Evolutionary conservation across 805 yeast species (phyloP), one percentile per base, ranked within the genome.

Genomic region (Yarrowia sp.): DNA sequence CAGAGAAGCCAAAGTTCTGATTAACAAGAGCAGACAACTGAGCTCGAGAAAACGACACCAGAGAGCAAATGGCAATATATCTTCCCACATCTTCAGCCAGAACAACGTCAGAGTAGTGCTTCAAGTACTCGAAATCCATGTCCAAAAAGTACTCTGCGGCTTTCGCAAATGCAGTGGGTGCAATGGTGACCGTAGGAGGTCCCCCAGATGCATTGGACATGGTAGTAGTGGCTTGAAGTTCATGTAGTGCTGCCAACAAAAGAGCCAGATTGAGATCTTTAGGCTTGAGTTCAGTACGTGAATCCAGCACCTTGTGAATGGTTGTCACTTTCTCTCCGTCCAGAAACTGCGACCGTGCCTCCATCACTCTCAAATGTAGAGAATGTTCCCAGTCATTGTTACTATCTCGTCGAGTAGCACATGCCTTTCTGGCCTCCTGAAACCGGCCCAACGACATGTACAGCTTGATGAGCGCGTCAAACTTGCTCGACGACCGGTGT

Each of bases 331-430:
- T 55, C 15, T 55, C 61, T 7, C 47, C 61, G 8, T 38, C 61
- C 17, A 55, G 31, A 41, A 55, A 55, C 31, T 55, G 61, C 5
- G 38, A 8, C 13, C 47, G 47, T 1, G 61, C 61, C 39, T 55
- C 61, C 61, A 55, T 55, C 38, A 55, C 61, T 4, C 61, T n/a
- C 38, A 55, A 38, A 15, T 55, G 45, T n/a, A 55, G 28, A 7
- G 61, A 39, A 15, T 55, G 61, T n/a, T 55, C 61, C 61, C 61
- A 55, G 47, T 55, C 61, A 8, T 41, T 55, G 61, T 55, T 55
- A 31, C 15, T 31, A 39, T 55, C 61, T n/a, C 61, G 35, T 8
- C 61, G 9, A 2, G 38, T 8, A 13, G 61, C 61, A 15, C 61
- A 55, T 4, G 45, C 61, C 38, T 55, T 55, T n/a, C 11, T 38